A percentile compares a stretch with the other conserved stretches of the same genome.
These are phyloP conservation scores for Pilasporangium apinafurcum DNA, from an alignment of 352 stramenopile species.

Conservation along the genomic window DNA sequence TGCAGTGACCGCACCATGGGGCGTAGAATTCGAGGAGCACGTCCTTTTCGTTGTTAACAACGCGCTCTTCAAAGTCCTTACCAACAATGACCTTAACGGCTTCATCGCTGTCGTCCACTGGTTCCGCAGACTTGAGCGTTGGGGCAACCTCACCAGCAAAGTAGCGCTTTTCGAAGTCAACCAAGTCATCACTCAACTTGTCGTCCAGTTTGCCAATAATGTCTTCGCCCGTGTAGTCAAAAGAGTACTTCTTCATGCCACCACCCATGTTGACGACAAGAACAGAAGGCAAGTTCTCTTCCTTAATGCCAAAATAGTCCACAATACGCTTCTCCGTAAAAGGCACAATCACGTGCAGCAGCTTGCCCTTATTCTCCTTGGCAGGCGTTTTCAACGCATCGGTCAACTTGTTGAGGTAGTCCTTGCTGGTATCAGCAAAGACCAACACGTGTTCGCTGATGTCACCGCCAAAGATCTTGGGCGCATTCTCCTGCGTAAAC, in stretches of 20 bases:
- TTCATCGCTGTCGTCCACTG: conserved; percentile 81
- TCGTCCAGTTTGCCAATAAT: conserved; percentile 63
- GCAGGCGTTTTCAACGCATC: conserved; percentile 54
- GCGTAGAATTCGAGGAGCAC: conserved; percentile 81
- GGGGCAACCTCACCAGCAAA: conserved; percentile 82
- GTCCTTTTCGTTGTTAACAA: conserved; percentile 85
- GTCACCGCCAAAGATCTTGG: conserved; percentile 87
- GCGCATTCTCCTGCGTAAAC: conserved; percentile 87
- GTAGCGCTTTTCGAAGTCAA: conserved; percentile 78
- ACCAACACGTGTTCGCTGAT: conserved; percentile 85
- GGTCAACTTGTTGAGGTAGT: conserved; percentile 58
- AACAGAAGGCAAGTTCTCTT: conserved; percentile 78
- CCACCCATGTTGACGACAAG: conserved; percentile 89
- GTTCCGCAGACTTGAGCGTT: conserved; percentile 91
- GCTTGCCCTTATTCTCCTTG: conserved; percentile 81
- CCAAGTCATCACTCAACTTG: conserved; percentile 40
- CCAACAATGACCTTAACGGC: conserved; percentile 91
- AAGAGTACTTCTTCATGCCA: conserved; percentile 92
- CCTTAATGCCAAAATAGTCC: conserved; percentile 91
- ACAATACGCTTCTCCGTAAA: conserved; percentile 87
- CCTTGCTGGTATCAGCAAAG: conserved; percentile 70
- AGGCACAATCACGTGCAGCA: conserved; percentile 87
- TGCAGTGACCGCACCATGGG: conserved; percentile 79
- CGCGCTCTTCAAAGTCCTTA: conserved; percentile 88
- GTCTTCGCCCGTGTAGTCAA: conserved; percentile 67